A percentile compares a stretch with the other conserved stretches of the same genome.
Evolutionary conservation across 139 green algal species (phyloP).

Genomic region (Parachlorella kessleri): DNA sequence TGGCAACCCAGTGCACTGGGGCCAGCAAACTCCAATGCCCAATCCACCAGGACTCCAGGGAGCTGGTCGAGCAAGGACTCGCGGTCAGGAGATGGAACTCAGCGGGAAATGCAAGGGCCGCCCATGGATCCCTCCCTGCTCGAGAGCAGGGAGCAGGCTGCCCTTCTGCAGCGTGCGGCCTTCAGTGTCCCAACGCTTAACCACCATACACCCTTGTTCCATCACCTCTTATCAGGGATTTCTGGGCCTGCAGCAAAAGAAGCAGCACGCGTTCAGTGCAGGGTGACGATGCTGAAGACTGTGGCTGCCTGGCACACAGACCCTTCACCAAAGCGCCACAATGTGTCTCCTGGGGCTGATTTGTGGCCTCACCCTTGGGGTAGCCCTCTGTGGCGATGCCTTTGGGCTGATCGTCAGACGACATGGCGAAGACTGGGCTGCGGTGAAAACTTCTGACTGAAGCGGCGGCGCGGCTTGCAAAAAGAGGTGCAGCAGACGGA

Average conservation of each 20-base stretch:
- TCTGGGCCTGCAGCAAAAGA: not conserved
- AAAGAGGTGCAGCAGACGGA: too few species aligned
- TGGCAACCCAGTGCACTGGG: not conserved
- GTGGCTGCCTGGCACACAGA: not conserved
- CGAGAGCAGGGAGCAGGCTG: too few species aligned
- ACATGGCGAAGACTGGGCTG: too few species aligned
- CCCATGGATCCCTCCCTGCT: too few species aligned
- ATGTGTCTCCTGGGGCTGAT: conserved; percentile 9
- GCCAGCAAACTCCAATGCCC: not conserved
- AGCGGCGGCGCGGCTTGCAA: too few species aligned
- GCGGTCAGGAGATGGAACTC: too few species aligned
- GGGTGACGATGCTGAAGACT: not conserved
- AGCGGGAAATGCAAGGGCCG: too few species aligned
- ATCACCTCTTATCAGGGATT: not conserved
- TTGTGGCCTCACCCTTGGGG: conserved; percentile 28
- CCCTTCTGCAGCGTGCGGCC: too few species aligned
- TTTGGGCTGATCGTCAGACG: conserved; percentile 10
- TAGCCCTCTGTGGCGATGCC: conserved; percentile 39
- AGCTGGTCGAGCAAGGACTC: too few species aligned
- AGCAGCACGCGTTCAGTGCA: not conserved
- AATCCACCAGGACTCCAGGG: too few species aligned
- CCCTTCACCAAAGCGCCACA: not conserved
- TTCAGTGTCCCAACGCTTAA: too few species aligned
- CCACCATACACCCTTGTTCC: not conserved
- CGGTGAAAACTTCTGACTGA: too few species aligned